Base-by-base conservation (phyloP, 2,329 filamentous ascomycete species). In the Aaosphaeria arxii region DNA sequence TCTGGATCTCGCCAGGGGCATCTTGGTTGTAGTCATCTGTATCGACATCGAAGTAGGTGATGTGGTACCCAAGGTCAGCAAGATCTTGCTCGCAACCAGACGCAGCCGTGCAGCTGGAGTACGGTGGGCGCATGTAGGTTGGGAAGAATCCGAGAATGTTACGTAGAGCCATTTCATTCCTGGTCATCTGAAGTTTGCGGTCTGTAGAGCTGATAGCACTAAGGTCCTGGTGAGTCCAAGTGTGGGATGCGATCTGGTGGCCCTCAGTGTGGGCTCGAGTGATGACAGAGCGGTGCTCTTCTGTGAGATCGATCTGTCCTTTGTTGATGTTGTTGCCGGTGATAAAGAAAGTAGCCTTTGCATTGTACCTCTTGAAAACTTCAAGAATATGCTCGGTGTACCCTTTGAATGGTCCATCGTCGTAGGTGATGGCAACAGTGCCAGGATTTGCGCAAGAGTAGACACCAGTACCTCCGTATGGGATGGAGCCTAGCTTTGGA, bases 311-410 rank as follows among this genome's bases (percentile, higher is more conserved):
- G 55, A 83, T 83, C 55, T 74, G 63, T 35, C 79, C 79, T 64
- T 82, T 82, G 55, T 74, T 74, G 36, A 78, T 71, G 65, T 81
- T 82, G 64, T 76, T 80, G 5, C 80, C 80, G 6, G 77, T 82
- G 51, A 87, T 74, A 66, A 87, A 87, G 64, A 88, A 88, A 2
- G 85, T 88, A 1, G 83, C 85, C 54, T 81, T 84, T 11, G 81
- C 83, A 30, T 77, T 71, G 59, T 85, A 84, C 29, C 70, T 73
- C 50, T 77, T 75, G 41, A 88, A 74, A 46, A 85, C 73, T 57
- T 87, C 80, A 9, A 87, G 74, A 9, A 88, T 75, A 51, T 84
- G 78, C 38, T 70, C 68, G 1, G 84, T 87, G 64, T 83, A 86
- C 17, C 75, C 66, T 53, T 80, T 80, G 44, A 59, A 57, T 24